Percentiles rank a stretch among this genome's conserved stretches.
Evolutionary conservation across 495 filamentous ascomycete genomes (phyloP).

Genomic region (Podospora sp.): DNA sequence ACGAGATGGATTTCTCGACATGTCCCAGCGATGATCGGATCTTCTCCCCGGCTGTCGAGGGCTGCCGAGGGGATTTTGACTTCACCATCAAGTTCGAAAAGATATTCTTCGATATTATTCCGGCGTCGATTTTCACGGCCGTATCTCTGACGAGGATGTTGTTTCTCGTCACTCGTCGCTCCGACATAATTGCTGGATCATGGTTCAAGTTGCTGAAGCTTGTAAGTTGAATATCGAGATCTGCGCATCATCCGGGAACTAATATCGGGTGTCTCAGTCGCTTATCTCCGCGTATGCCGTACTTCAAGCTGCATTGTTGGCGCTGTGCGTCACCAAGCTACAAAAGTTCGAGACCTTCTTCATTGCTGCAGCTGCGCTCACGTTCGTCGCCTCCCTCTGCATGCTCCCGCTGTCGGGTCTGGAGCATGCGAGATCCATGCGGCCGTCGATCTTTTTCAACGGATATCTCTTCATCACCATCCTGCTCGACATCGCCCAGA

Average conservation of each 20-base stretch:
- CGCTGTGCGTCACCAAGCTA: constrained; percentile 28
- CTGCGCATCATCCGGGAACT: background rate
- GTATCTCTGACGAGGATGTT: constrained; percentile 40
- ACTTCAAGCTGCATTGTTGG: constrained; percentile 36
- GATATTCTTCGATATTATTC: constrained; percentile 48
- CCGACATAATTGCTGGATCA: constrained; percentile 40
- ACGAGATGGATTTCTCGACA: constrained; percentile 31
- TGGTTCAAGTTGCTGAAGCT: constrained; percentile 42
- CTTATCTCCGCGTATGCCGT: constrained; percentile 12
- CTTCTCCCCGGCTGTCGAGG: constrained; percentile 28
- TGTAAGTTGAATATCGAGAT: constrained; percentile 21
- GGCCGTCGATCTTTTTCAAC: constrained; percentile 63
- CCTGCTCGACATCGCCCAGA: constrained; percentile 59
- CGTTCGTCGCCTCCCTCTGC: constrained; percentile 37
- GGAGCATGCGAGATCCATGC: constrained; percentile 57
- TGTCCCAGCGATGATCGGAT: constrained; percentile 25
- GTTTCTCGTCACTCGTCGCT: constrained; percentile 33
- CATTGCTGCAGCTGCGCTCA: constrained; percentile 34
- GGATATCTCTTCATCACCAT: constrained; percentile 62
- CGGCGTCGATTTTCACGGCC: constrained; percentile 44
- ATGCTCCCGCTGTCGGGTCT: constrained; percentile 52
- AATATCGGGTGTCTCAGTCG: constrained; percentile 3
- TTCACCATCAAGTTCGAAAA: constrained; percentile 53
- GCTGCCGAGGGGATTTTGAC: constrained; percentile 44
- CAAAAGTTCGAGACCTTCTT: constrained; percentile 27